phyloP scores from a whole-genome alignment of 2,329 filamentous ascomycete species.

The Xenoacremonium recifei region DNA sequence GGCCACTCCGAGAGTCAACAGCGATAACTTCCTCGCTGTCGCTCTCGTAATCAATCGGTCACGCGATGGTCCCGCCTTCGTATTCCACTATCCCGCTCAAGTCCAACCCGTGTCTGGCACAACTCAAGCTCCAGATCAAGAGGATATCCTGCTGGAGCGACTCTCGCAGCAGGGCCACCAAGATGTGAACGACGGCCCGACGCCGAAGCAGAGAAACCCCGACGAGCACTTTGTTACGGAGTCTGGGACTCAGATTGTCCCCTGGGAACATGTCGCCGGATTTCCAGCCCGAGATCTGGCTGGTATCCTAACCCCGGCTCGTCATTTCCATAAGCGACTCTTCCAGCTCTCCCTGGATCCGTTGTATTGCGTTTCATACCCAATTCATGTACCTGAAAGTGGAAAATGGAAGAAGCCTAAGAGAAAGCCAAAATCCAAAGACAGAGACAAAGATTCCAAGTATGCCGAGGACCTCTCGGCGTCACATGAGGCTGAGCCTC shows the following conservation, averaged over 20 bases:
- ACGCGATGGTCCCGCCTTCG: constrained; percentile 75
- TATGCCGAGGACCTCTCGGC: constrained; percentile 31
- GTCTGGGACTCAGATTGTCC: constrained; percentile 56
- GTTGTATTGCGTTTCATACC: constrained; percentile 77
- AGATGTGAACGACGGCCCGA: constrained; percentile 36
- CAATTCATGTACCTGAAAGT: constrained; percentile 77
- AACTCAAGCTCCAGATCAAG: constrained; percentile 42
- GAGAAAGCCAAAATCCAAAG: constrained; percentile 47
- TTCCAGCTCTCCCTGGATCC: constrained; percentile 84
- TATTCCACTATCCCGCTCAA: constrained; percentile 83
- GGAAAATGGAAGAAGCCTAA: constrained; percentile 72
- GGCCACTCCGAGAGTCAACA: constrained; percentile 50
- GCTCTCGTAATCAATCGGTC: constrained; percentile 73
- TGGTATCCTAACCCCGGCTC: constrained; percentile 73
- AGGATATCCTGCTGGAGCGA: constrained; percentile 51
- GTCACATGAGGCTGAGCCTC: constrained; percentile 27
- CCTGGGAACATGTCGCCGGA: constrained; percentile 72
- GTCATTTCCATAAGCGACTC: constrained; percentile 74
- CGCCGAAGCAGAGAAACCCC: constrained; percentile 47
- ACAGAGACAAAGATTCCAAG: constrained; percentile 33
- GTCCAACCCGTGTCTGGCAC: constrained; percentile 39
- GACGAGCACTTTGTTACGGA: constrained; percentile 57
- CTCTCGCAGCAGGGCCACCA: constrained; percentile 38
- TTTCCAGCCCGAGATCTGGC: constrained; percentile 76
- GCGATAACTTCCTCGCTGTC: constrained; percentile 64